phyloP scores from a whole-genome alignment of 768 basidiomycete species.

The Pholiota conissans region DNA sequence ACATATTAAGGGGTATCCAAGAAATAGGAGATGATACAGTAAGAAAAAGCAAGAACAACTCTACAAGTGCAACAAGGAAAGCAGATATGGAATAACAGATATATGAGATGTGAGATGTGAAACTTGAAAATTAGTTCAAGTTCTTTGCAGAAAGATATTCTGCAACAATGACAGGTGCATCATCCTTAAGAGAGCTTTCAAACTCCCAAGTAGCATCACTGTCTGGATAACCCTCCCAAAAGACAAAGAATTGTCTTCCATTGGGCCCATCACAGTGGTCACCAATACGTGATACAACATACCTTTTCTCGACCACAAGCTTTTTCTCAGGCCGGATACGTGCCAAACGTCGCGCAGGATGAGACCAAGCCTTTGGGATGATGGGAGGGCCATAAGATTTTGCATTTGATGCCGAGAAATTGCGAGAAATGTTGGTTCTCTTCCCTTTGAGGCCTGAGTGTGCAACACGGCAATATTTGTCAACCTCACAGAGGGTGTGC shows the following conservation, averaged over 20 bases:
- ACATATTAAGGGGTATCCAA: no score
- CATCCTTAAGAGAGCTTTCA: constrained; percentile 41
- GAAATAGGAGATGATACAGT: no score
- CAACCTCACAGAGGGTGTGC: constrained; percentile 77
- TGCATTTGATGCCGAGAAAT: constrained; percentile 31
- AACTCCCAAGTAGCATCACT: constrained; percentile 62
- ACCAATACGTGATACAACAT: constrained; percentile 35
- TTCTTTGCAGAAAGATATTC: constrained; percentile 33
- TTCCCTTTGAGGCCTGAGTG: constrained; percentile 47
- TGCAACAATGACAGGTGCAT: constrained; percentile 45
- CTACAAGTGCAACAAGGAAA: no score
- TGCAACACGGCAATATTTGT: constrained; percentile 69
- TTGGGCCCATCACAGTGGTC: constrained; percentile 35
- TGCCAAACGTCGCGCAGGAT: constrained; percentile 38
- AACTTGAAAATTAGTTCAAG: no score
- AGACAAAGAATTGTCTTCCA: constrained; percentile 45
- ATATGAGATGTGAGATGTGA: no score
- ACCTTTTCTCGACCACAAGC: constrained; percentile 44
- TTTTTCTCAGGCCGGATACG: constrained; percentile 40
- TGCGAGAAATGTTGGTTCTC: constrained; percentile 37
- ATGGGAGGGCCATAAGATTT: constrained; percentile 20
- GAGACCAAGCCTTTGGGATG: constrained; percentile 51
- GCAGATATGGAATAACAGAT: no score
- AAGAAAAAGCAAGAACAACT: no score
- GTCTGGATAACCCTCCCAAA: constrained; percentile 56